A percentile compares a stretch with the other conserved stretches of the same genome.
Conservation (phyloP, 345 rosid species). For the Sisymbrium irio region DNA sequence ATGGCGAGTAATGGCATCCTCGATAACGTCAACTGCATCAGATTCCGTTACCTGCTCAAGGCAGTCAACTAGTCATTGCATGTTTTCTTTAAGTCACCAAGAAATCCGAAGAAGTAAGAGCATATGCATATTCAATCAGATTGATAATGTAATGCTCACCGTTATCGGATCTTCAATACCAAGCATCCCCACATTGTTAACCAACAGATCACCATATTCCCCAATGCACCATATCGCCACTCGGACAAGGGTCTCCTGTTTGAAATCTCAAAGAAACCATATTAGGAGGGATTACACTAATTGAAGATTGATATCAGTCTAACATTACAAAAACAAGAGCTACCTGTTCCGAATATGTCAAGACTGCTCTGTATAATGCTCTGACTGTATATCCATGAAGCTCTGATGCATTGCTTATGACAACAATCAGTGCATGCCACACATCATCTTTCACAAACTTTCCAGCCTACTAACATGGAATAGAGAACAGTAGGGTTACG, state of each 20-base stretch:
- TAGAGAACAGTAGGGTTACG: constrained; percentile 32
- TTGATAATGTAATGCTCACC: constrained; percentile 47
- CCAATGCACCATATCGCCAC: constrained; percentile 99
- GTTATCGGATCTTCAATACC: constrained; percentile 83
- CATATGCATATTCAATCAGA: background rate
- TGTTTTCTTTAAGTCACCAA: background rate
- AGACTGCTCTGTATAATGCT: constrained; percentile 76
- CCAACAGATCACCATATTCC: constrained; percentile 96
- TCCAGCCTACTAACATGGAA: constrained; percentile 82
- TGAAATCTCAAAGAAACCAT: constrained; percentile 24
- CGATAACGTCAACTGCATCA: constrained; percentile 86
- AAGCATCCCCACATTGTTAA: constrained; percentile 85
- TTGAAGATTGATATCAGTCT: constrained; percentile 6
- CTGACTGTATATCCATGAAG: constrained; percentile 96
- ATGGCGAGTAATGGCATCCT: constrained; percentile 65
- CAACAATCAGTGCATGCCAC: constrained; percentile 93
- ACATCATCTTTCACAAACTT: constrained; percentile 97
- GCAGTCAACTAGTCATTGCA: constrained; percentile 27
- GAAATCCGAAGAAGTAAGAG: constrained; percentile 1
- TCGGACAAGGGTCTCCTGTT: constrained; percentile 89
- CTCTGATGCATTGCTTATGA: constrained; percentile 90
- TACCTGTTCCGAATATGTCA: constrained; percentile 84
- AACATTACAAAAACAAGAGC: constrained; percentile 26
- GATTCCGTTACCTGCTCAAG: constrained; percentile 80
- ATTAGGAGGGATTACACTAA: constrained; percentile 15